These are phyloP conservation scores for Sorghum bicolor DNA, from an alignment of 176 grass and related monocot genomes.

Conservation along the genomic window Sorghum_bicolor_NCBIv3 NC_012872.2:64156001-64156500, in stretches of 20 bases:
- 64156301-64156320: background rate
- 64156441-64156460: background rate
- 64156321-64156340: background rate
- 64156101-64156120: conserved; percentile 25
- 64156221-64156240: conserved; percentile 62
- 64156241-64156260: conserved; percentile 42
- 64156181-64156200: conserved; percentile 54
- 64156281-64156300: conserved; percentile 8
- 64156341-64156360: conserved; percentile 16
- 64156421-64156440: background rate
- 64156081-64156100: conserved; percentile 24
- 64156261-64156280: conserved; percentile 24
- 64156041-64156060: conserved; percentile 16
- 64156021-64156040: background rate
- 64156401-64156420: background rate
- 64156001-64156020: conserved; percentile 12
- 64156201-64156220: conserved; percentile 50
- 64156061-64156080: conserved; percentile 15
- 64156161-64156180: conserved; percentile 35
- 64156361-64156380: conserved; percentile 7
- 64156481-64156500: background rate
- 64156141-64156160: conserved; percentile 33
- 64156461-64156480: background rate
- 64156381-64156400: background rate
- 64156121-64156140: conserved; percentile 41